phyloP scores from a whole-genome alignment of 352 stramenopile species.

The Albugo candida region DNA sequence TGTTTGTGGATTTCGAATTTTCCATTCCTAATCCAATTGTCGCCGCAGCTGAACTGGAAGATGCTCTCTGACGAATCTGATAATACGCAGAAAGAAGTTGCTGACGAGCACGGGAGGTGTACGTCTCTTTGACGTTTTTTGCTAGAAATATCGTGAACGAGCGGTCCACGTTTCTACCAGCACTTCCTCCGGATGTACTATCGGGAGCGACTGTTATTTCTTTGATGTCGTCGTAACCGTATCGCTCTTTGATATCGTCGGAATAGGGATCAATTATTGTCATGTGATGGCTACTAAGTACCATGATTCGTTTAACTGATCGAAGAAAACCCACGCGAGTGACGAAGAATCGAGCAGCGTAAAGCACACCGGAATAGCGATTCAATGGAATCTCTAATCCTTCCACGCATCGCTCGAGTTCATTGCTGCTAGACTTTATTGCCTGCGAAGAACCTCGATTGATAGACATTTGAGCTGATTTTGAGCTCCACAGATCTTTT shows the following conservation, averaged over 20 bases:
- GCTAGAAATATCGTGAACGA: conserved; percentile 70
- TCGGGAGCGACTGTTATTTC: conserved; percentile 67
- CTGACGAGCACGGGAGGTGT: conserved; percentile 64
- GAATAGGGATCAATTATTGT: conserved; percentile 72
- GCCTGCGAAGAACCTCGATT: too few species aligned
- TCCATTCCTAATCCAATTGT: neutral
- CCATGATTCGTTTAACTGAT: conserved; percentile 58
- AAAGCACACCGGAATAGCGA: conserved; percentile 66
- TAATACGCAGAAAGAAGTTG: conserved; percentile 76
- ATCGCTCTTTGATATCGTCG: conserved; percentile 72
- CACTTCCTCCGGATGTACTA: conserved; percentile 10
- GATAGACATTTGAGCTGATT: too few species aligned
- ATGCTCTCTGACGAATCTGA: conserved; percentile 56
- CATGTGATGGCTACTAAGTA: conserved; percentile 60
- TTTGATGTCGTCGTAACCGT: conserved; percentile 76
- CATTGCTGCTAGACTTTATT: too few species aligned
- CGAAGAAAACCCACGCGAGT: conserved; percentile 63
- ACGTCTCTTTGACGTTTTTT: conserved; percentile 75
- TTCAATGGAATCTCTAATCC: conserved; percentile 27
- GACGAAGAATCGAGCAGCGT: conserved; percentile 73
- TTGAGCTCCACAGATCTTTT: too few species aligned
- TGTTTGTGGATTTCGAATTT: neutral
- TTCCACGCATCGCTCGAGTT: conserved; percentile 8
- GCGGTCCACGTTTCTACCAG: conserved; percentile 38
- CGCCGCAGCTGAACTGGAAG: conserved; percentile 11